Conservation (phyloP, 805 yeast genomes). For the fission yeast (Schizosaccharomyces pombe) region DNA sequence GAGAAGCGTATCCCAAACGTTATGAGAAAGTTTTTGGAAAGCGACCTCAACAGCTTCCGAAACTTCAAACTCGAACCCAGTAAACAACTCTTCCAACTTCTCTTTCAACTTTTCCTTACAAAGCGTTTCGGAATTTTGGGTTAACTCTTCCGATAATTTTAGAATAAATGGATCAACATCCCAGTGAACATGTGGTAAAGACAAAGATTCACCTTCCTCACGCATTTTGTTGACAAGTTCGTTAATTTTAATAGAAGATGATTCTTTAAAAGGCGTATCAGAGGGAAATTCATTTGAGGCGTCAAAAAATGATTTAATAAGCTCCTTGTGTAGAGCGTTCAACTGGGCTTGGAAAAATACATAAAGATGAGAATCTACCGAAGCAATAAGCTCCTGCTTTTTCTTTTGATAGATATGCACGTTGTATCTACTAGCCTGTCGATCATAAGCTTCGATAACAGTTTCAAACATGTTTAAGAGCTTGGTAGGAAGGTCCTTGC, state of each 20-base stretch:
- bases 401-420: slow-evolving; percentile 42
- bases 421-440: slow-evolving; percentile 51
- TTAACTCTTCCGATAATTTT: slow-evolving; percentile 16
- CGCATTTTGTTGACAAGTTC: slow-evolving; percentile 12
- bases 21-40: slow-evolving; percentile 9
- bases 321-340: slow-evolving; percentile 16
- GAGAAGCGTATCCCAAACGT: slow-evolving; percentile 39
- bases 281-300: slow-evolving; percentile 7
- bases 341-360: slow-evolving; percentile 24
- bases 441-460: slow-evolving; percentile 14
- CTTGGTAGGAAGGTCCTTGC: neutral
- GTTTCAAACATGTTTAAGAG: slow-evolving; percentile 19
- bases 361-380: slow-evolving; percentile 25
- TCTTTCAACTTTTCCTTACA: slow-evolving; percentile 21
- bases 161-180: slow-evolving; percentile 16
- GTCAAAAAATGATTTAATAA: slow-evolving; percentile 15
- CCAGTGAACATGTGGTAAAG: slow-evolving; percentile 16
- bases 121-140: slow-evolving; percentile 15
- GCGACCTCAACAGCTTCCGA: slow-evolving; percentile 9
- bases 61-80: slow-evolving; percentile 6
- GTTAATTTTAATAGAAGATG: slow-evolving; percentile 13
- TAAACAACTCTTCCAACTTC: slow-evolving; percentile 15
- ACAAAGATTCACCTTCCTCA: slow-evolving; percentile 17
- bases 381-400: slow-evolving; percentile 24
- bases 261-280: slow-evolving; percentile 8